phyloP scores from a whole-genome alignment of 208 protist genomes.

The Entamoeba histolytica region DNA sequence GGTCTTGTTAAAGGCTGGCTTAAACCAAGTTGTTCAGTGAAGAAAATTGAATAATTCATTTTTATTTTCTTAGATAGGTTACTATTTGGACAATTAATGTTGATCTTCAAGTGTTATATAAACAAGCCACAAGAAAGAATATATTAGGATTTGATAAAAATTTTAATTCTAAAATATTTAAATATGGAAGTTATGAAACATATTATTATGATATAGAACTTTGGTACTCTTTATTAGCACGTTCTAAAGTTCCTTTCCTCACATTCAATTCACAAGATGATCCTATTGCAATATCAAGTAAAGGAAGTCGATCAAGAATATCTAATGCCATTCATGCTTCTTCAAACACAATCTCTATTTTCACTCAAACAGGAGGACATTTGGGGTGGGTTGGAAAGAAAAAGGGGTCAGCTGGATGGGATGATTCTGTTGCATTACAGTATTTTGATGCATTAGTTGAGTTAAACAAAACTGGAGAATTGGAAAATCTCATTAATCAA shows the following conservation, averaged over 20 bases:
- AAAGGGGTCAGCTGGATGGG: background rate
- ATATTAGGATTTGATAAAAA: too few relatives aligned
- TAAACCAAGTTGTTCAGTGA: too few relatives aligned
- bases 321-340: background rate
- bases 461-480: too few relatives aligned
- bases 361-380: background rate
- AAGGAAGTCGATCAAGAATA: background rate
- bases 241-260: background rate
- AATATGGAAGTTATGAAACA: background rate
- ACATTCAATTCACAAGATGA: background rate
- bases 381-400: background rate
- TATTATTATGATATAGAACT: background rate
- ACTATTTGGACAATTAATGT: too few relatives aligned
- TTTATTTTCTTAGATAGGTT: too few relatives aligned
- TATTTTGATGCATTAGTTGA: background rate
- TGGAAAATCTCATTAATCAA: too few relatives aligned
- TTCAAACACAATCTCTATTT: background rate
- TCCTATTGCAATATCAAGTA: background rate
- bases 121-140: too few relatives aligned
- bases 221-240: background rate
- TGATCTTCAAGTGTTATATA: too few relatives aligned
- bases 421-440: background rate
- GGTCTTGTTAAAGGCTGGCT: too few relatives aligned
- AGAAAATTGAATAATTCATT: too few relatives aligned
- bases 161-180: background rate